Percentiles rank a stretch among this genome's conserved stretches.
These are phyloP conservation scores for Albophoma yamanashiensis DNA, from an alignment of 2,329 filamentous ascomycete species.

Conservation along the genomic window DNA sequence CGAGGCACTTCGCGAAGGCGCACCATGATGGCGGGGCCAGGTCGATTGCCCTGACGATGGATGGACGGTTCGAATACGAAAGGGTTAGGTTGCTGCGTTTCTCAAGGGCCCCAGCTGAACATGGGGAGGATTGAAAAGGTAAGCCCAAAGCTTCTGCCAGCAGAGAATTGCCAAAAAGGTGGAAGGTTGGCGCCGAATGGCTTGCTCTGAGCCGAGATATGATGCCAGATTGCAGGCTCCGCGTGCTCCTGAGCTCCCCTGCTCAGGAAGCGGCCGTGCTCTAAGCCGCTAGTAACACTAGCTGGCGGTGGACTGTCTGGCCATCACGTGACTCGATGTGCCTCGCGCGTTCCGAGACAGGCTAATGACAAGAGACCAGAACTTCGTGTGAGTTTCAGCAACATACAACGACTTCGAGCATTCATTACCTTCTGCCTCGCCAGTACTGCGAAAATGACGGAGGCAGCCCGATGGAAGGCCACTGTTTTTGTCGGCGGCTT, in stretches of 20 bases:
- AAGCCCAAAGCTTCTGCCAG: constrained; percentile 18
- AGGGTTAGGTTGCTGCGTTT: constrained; percentile 3
- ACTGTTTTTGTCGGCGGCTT: constrained; percentile 91
- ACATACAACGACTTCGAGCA: neutral
- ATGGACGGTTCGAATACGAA: constrained; percentile 1
- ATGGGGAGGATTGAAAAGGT: constrained; percentile 9
- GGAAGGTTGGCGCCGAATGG: constrained; percentile 4
- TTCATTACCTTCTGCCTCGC: neutral
- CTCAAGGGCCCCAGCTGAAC: constrained; percentile 9
- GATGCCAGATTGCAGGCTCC: constrained; percentile 35
- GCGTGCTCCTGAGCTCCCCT: constrained; percentile 18
- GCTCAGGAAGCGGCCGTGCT: constrained; percentile 1
- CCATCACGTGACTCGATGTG: neutral
- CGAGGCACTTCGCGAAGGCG: constrained; percentile 91
- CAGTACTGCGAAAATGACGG: constrained; percentile 50
- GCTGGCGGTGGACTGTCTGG: constrained; percentile 5
- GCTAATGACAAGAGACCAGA: neutral
- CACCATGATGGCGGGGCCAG: constrained; percentile 57
- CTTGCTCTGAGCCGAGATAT: constrained; percentile 15
- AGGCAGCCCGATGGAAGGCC: constrained; percentile 73
- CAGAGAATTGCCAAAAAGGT: constrained; percentile 11
- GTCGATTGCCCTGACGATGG: constrained; percentile 2
- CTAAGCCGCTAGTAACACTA: neutral
- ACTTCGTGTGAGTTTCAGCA: neutral
- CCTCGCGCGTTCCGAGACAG: neutral